Percentiles rank a stretch among this genome's conserved stretches.
These are phyloP conservation scores for Xerocomus brunneocitrinus DNA, from an alignment of 768 basidiomycete species.

Conservation along the genomic window DNA sequence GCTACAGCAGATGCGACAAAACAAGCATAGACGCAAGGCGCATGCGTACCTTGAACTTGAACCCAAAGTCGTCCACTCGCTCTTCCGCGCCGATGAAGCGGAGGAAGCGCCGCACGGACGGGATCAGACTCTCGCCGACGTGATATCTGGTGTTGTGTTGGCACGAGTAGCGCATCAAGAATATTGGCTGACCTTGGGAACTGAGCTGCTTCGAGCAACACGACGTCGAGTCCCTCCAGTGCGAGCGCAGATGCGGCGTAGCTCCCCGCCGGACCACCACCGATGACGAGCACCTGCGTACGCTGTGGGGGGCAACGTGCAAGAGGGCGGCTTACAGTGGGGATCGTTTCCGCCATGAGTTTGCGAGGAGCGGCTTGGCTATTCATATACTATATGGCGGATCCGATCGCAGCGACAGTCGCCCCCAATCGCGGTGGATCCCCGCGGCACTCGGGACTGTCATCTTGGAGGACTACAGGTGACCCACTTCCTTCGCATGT, in stretches of 20 bases:
- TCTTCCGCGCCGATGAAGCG: conserved; percentile 48
- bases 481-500: too few relatives aligned
- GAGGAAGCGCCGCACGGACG: conserved; percentile 50
- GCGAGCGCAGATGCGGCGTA: conserved; percentile 53
- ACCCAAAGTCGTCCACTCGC: conserved; percentile 40
- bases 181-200: conserved; percentile 46
- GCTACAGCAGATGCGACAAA: conserved; percentile 31
- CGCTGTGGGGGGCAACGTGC: conserved; percentile 11
- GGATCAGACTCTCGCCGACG: conserved; percentile 45
- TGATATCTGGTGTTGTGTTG: conserved; percentile 35
- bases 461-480: too few relatives aligned
- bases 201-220: conserved; percentile 48
- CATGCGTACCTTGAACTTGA: conserved; percentile 41
- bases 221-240: conserved; percentile 55
- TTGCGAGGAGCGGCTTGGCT: neutral
- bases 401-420: neutral
- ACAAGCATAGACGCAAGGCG: neutral
- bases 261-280: conserved; percentile 57
- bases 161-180: neutral
- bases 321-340: conserved; percentile 16
- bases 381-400: conserved; percentile 2
- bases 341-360: conserved; percentile 14
- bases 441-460: too few relatives aligned
- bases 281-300: conserved; percentile 42
- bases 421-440: too few relatives aligned